Evolutionary conservation across 257 asterid genomes (phyloP).

Genomic region (Craterostigma plantagineum): DNA sequence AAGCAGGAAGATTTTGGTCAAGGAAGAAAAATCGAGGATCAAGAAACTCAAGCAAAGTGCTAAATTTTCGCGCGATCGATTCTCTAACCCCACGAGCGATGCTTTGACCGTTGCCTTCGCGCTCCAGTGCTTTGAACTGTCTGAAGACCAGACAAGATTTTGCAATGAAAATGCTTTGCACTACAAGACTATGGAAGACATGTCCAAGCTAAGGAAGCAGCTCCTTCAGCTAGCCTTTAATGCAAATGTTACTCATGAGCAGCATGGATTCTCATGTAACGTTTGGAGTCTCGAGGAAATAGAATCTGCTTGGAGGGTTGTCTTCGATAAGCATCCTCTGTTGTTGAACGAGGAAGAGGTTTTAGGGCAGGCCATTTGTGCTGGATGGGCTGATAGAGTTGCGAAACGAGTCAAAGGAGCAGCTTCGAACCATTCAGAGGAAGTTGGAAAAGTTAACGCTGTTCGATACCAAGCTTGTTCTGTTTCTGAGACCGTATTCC

Average conservation of each 20-base stretch:
- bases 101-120: conserved; percentile 55
- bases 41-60: conserved; percentile 53
- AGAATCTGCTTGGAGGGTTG: conserved; percentile 50
- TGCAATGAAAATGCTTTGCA: conserved; percentile 46
- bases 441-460: conserved; percentile 32
- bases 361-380: conserved; percentile 68
- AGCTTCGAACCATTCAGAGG: conserved; percentile 27
- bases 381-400: conserved; percentile 89
- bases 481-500: conserved; percentile 52
- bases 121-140: conserved; percentile 61
- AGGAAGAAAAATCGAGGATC: conserved; percentile 37
- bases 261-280: conserved; percentile 44
- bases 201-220: conserved; percentile 87
- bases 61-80: conserved; percentile 40
- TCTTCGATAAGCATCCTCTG: conserved; percentile 44
- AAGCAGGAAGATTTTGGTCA: conserved; percentile 13
- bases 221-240: conserved; percentile 52
- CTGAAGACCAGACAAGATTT: conserved; percentile 27
- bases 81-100: conserved; percentile 64
- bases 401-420: conserved; percentile 44
- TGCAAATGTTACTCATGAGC: conserved; percentile 23
- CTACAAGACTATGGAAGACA: conserved; percentile 86
- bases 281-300: conserved; percentile 48
- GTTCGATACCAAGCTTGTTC: conserved; percentile 60
- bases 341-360: conserved; percentile 56